Evolutionary conservation across 148 eudicot genomes (phyloP).

Genomic region (Camellia japonica): DNA sequence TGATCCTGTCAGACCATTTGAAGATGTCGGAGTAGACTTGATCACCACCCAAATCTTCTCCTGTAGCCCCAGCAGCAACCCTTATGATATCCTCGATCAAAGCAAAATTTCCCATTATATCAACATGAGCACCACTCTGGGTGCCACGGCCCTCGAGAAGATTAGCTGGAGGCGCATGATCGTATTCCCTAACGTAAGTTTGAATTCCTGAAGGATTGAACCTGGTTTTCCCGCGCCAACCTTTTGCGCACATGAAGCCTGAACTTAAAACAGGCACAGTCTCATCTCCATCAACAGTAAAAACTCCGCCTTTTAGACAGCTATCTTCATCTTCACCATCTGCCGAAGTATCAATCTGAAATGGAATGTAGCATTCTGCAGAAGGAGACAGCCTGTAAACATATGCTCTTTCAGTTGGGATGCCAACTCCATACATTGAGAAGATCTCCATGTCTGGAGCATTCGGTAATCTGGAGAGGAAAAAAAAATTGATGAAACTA

Average conservation of each 20-base stretch:
- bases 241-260: slow-evolving; percentile 94
- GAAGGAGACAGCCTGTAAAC: slow-evolving; percentile 61
- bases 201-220: slow-evolving; percentile 82
- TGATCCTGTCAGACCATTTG: slow-evolving; percentile 78
- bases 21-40: slow-evolving; percentile 76
- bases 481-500: neutral
- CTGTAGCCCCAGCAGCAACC: slow-evolving; percentile 82
- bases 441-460: slow-evolving; percentile 96
- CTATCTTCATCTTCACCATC: slow-evolving; percentile 39
- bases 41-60: slow-evolving; percentile 89
- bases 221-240: slow-evolving; percentile 92
- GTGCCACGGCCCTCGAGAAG: slow-evolving; percentile 94
- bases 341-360: slow-evolving; percentile 76
- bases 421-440: slow-evolving; percentile 86
- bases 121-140: slow-evolving; percentile 64
- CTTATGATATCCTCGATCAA: slow-evolving; percentile 88
- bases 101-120: slow-evolving; percentile 62
- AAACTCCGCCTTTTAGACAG: slow-evolving; percentile 70
- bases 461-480: slow-evolving; percentile 70
- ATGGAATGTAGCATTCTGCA: slow-evolving; percentile 81
- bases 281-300: slow-evolving; percentile 78
- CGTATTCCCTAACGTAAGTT: slow-evolving; percentile 69
- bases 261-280: slow-evolving; percentile 90
- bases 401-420: slow-evolving; percentile 89
- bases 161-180: slow-evolving; percentile 89